Evolutionary conservation across 345 rosid species (phyloP), one percentile per base, ranked within the genome.

Genomic region (Brassica nigra): DNA sequence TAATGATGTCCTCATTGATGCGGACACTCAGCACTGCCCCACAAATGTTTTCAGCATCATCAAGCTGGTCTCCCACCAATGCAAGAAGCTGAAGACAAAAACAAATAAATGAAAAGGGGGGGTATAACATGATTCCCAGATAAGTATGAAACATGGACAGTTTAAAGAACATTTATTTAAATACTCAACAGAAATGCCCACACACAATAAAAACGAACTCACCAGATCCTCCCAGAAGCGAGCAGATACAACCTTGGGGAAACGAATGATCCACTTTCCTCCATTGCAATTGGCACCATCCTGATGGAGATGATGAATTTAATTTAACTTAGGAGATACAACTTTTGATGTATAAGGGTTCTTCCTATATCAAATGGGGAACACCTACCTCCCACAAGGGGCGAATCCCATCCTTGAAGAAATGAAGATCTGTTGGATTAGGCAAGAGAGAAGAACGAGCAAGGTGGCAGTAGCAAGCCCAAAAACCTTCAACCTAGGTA

Each of bases 171-270:
- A 66, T 15, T 12, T 2, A 6, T 71, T 27, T 70, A 68, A 70
- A 34, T 9, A 67, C 74, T 57, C 68, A 12, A 33, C 7, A 67
- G 52, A 73, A 15, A 31, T 27, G 12, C 3, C 29, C 58, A 66
- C 9, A 47, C 54, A 44, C 15, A 47, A 58, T 47, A 49, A 68
- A 76, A 4, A 73, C 4, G 36, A 73, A 68, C 95, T 90, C 82
- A 93, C 99, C 95, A 93, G 78, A 84, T 93, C 99, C 87, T 93
- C 98, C 98, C 99, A 96, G 79, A 92, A 96, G 81, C 95, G 98
- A 55, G 97, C 94, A 1, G 98, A 92, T 68, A 96, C 98, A 79
- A 86, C 92, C 85, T 93, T 93, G 57, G 92, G 84, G 86, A 96
- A 96, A 55, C 98, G 86, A 69, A 93, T 90, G 83, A 93, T 96